Base-by-base conservation (phyloP, 495 filamentous ascomycete species). In the Pseudevernia furfuracea region DNA sequence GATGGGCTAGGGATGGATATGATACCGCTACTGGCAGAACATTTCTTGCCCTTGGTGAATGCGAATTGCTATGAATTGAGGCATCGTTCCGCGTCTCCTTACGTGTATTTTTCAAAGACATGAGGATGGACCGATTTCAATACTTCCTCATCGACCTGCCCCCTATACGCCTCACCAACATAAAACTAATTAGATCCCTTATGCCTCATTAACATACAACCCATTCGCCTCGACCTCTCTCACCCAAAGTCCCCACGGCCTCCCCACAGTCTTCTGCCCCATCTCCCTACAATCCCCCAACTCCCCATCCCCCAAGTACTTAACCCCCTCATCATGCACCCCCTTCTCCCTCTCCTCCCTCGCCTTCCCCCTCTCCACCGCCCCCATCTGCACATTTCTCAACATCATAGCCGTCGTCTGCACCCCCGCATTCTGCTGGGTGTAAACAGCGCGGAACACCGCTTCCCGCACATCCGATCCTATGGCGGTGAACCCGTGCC, bases 401-500 rank as follows among this genome's bases (percentile, higher is more conserved):
- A 62, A 28, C 38, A 62, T 25, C 32, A 76, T 48, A 17, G 77
- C 71, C 9, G 68, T 66, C 14, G 74, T 71, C 66, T 80, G 76
- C 19, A 80, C 69, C 9, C 57, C 63, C 1, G 79, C 80, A 52
- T 81, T 82, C 66, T 71, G 69, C 55, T 74, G 71, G 4, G 80
- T 78, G 67, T 82, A 82, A 6, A 82, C 71, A 7, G 79, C 75
- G 25, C 73, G 70, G 59, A 70, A 74, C 6, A 82, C 77, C 5
- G 69, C 76, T 57, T 72, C 60, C 63, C 79, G 71, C 38, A 83
- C 74, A 38, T 43, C 73, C 0, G 66, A 65, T 0, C 72, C 79
- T 3, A 76, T 64, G 1, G 72, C 69, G 0, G 77, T 79, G 65
- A 82, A 81, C 10, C 80, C 81, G 57, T 83, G 81, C 12, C 75